Evolutionary conservation across 257 asterid genomes (phyloP).

Genomic region (Coffea canephora): DNA sequence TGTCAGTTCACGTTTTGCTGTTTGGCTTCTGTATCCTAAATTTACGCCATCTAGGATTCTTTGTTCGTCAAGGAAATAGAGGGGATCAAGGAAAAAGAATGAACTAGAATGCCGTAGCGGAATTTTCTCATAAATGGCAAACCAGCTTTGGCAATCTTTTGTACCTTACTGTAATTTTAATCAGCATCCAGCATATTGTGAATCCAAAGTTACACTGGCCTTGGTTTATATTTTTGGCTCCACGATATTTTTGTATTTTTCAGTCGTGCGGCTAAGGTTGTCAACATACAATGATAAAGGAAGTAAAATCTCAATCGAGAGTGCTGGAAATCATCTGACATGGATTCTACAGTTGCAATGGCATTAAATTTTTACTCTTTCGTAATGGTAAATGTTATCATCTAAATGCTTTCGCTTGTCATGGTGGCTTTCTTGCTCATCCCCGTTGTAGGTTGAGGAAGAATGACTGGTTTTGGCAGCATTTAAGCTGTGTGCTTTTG

Average conservation of each 20-base stretch:
- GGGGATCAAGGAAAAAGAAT: constrained; percentile 11
- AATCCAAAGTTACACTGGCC: not conserved
- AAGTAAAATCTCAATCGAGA: not conserved
- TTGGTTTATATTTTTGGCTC: not conserved
- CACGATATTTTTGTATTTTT: not conserved
- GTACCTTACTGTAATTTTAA: constrained; percentile 34
- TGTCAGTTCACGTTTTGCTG: constrained; percentile 14
- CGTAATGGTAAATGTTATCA: not conserved
- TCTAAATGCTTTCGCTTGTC: not conserved
- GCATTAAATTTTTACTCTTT: not conserved
- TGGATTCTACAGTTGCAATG: not conserved
- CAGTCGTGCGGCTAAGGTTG: not conserved
- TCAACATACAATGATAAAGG: not conserved
- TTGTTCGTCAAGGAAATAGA: constrained; percentile 9
- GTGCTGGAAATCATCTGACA: not conserved
- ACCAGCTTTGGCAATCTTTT: constrained; percentile 29
- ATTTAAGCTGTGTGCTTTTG: not conserved
- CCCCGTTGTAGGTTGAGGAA: no score
- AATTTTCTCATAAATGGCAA: constrained; percentile 66
- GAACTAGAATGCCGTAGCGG: constrained; percentile 25
- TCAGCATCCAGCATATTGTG: constrained; percentile 23
- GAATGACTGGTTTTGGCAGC: not conserved
- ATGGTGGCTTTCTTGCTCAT: not conserved
- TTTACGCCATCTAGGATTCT: constrained; percentile 19
- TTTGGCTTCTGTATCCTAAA: constrained; percentile 14